Base-by-base conservation (phyloP, 345 rosid species). In the Microthlaspi erraticum region DNA sequence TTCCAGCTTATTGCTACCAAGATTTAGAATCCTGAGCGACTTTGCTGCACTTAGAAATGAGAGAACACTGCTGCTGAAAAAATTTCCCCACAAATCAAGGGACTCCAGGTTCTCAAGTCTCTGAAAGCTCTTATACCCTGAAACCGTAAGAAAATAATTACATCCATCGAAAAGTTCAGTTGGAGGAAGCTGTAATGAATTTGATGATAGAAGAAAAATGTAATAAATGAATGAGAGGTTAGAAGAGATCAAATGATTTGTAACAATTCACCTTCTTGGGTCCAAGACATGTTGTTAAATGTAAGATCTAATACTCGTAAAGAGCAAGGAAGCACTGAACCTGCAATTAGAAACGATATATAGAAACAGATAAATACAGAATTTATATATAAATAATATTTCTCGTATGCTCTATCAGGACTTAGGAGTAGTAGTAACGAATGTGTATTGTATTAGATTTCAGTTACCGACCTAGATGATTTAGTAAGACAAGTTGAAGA, bases 61-160 rank as follows among this genome's bases (percentile, higher is more conserved):
- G 29, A 26, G 29, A 26, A 11, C 54, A 42, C 33, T 68, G 64
- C 31, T 55, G 64, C 43, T 55, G 34, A 54, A 12, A 12, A 0
- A 0, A 68, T 68, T 55, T 1, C 0, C 0, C 2, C 2, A 5
- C 0, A 68, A 31, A 68, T 68, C 44, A 0, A 68, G 29, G 6
- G 20, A 33, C 43, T 1, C 18, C 54, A 68, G 36, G 5, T 68
- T 68, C 17, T 42, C 20, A 1, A 68, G 34, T 50, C 38, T 51
- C n/a, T 48, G n/a, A 12, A 64, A 36, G 19, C 68, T 64, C 48
- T 51, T 65, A 51, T 37, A 1, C 37, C 37, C 70, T 65, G 70
- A 65, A 23, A 23, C 29, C 29, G 29, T 23, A 20, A 20, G 2
- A 20, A 20, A 20, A 1, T 20, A 20, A 23, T 23, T n/a, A 2